Conservation (phyloP, 2,329 filamentous ascomycete genomes). For the Fusarium citri region DNA sequence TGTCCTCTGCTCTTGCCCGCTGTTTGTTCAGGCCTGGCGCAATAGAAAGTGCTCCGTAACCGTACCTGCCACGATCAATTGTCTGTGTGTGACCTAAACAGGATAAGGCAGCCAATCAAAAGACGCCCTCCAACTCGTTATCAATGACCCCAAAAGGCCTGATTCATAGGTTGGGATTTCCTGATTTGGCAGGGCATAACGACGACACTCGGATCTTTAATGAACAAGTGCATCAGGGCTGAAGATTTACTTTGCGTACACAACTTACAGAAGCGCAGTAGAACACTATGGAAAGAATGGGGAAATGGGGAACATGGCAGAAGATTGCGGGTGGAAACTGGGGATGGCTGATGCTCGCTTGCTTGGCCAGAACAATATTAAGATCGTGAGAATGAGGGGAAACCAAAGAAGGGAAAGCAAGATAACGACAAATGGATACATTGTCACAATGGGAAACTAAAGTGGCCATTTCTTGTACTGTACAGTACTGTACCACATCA, state of each 20-base stretch:
- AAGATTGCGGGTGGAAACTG: slow-evolving; percentile 35
- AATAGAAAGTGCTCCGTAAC: neutral
- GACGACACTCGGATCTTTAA: slow-evolving; percentile 3
- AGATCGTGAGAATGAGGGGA: slow-evolving; percentile 27
- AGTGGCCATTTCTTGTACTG: slow-evolving; percentile 17
- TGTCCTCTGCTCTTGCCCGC: neutral
- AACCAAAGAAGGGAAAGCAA: slow-evolving; percentile 17
- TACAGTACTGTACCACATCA: neutral
- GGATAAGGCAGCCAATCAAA: slow-evolving; percentile 37
- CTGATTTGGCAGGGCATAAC: slow-evolving; percentile 23
- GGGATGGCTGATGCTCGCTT: slow-evolving; percentile 21
- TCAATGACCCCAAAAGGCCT: slow-evolving; percentile 32
- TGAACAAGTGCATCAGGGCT: slow-evolving; percentile 2
- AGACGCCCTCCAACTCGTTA: slow-evolving; percentile 27
- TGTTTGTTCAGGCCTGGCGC: slow-evolving; percentile 26
- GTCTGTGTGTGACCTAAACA: slow-evolving; percentile 33
- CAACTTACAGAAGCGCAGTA: slow-evolving; percentile 14
- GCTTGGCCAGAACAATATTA: slow-evolving; percentile 8
- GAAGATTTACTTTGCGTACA: slow-evolving; percentile 9
- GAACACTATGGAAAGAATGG: slow-evolving; percentile 39
- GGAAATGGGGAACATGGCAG: slow-evolving; percentile 34
- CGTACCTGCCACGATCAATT: slow-evolving; percentile 12
- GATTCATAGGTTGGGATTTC: slow-evolving; percentile 2
- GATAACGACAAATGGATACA: slow-evolving; percentile 41
- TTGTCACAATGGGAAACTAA: slow-evolving; percentile 39